Conservation (phyloP, 1,284 basidiomycete species). For the Coniophora puteana region DNA sequence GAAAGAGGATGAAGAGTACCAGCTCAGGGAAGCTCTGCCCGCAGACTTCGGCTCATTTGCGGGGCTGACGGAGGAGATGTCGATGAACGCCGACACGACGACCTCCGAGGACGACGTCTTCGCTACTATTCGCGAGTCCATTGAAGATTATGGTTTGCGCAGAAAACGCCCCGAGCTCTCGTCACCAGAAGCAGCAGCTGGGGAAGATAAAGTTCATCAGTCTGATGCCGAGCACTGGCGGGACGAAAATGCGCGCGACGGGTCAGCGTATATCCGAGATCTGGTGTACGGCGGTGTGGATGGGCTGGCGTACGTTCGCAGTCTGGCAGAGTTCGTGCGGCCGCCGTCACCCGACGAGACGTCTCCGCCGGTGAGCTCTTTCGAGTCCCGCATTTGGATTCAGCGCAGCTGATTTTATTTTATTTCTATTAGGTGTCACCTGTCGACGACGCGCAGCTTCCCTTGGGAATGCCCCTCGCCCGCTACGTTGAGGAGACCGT, state of each 20-base stretch:
- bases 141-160: constrained; percentile 18
- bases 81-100: constrained; percentile 29
- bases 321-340: constrained; percentile 65
- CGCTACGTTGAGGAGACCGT: constrained; percentile 55
- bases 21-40: constrained; percentile 47
- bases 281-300: constrained; percentile 73
- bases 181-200: too few relatives aligned
- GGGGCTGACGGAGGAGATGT: constrained; percentile 37
- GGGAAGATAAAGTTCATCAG: too few relatives aligned
- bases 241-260: constrained; percentile 41
- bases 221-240: constrained; percentile 41
- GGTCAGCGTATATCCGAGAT: constrained; percentile 61
- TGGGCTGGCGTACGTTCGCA: constrained; percentile 68
- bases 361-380: neutral
- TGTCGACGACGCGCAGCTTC: constrained; percentile 6
- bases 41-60: constrained; percentile 63
- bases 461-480: constrained; percentile 45
- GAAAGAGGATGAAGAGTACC: constrained; percentile 39
- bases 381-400: neutral
- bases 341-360: too few relatives aligned
- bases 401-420: neutral
- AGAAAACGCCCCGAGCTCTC: too few relatives aligned
- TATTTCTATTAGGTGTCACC: neutral
- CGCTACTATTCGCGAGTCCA: constrained; percentile 27
- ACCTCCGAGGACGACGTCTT: constrained; percentile 35